Percentiles rank a stretch among this genome's conserved stretches.
Conservation (phyloP, 164 flowering plant genomes). For the Cinnamomum micranthum region DNA sequence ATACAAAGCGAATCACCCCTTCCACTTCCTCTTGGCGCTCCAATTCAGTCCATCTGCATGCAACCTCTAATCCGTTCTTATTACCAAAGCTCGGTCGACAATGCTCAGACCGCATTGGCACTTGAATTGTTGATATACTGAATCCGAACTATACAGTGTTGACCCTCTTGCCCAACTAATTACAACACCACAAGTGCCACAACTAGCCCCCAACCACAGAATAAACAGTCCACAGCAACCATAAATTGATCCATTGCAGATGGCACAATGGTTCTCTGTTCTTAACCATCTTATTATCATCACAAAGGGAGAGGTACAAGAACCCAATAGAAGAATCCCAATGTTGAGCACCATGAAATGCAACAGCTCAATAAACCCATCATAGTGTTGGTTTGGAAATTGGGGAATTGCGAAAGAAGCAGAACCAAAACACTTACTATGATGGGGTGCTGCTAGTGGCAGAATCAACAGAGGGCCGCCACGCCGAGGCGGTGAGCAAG, state of each 20-base stretch:
- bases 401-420: neutral
- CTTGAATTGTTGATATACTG: neutral
- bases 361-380: neutral
- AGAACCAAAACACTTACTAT: neutral
- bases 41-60: neutral
- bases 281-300: neutral
- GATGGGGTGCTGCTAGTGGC: conserved; percentile 2
- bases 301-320: neutral
- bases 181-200: neutral
- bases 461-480: conserved; percentile 45
- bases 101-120: too few species aligned
- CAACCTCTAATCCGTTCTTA: neutral
- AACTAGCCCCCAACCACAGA: too few species aligned
- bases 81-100: neutral
- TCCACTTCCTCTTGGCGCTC: neutral
- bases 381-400: neutral
- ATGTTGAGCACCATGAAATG: neutral
- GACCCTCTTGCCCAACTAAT: neutral
- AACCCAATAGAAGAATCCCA: neutral
- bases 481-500: conserved; percentile 86
- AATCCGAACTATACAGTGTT: neutral
- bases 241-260: too few species aligned
- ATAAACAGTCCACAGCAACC: too few species aligned
- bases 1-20: neutral
- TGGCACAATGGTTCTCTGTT: too few species aligned